Evolutionary conservation across 2,329 filamentous ascomycete genomes (phyloP), one percentile per base, ranked within the genome.

Genomic region (Aspergillus jensenii): DNA sequence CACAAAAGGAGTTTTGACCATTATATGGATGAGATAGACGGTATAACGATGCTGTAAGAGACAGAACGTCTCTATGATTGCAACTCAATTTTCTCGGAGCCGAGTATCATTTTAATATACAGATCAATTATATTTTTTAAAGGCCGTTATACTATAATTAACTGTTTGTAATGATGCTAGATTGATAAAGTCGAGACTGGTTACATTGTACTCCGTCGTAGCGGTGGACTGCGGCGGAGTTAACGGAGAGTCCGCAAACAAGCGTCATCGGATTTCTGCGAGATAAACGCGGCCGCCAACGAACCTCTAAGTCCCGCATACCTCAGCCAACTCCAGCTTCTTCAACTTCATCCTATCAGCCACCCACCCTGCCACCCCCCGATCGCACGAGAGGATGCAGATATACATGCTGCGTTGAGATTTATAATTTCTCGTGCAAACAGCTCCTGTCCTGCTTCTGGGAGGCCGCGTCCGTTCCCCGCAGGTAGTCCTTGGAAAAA

Each of bases 21-120:
- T 50, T 47, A 45, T 40, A 56, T 52, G 41, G 33, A 55, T 52
- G 51, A 60, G 45, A 59, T 59, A 59, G 56, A 59, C 51, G 51
- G 56, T 55, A 59, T 54, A 41, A 55, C 43, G 55, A 57, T 57
- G 27, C 43, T 37, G 43, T 25, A 48, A 54, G 51, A 49, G 53
- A 59, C 25, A 14, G 35, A 35, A 51, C 51, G 40, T 46, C 37
- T 47, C 31, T 40, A 57, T 46, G 56, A 52, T 54, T 56, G 37
- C 25, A 60, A 53, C 46, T 41, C 35, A 44, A 37, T 37, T 11
- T 52, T 48, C 49, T 44, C 41, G 33, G 50, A 44, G 21, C 37
- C 33, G n/a, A 50, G 17, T 48, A 21, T 23, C 40, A 25, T 53
- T 48, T 49, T 33, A 19, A 55, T 47, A 55, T 41, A 40, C 27